These are phyloP conservation scores for Serendipita sp. DNA, from an alignment of 768 basidiomycete genomes.

Conservation along the genomic window DNA sequence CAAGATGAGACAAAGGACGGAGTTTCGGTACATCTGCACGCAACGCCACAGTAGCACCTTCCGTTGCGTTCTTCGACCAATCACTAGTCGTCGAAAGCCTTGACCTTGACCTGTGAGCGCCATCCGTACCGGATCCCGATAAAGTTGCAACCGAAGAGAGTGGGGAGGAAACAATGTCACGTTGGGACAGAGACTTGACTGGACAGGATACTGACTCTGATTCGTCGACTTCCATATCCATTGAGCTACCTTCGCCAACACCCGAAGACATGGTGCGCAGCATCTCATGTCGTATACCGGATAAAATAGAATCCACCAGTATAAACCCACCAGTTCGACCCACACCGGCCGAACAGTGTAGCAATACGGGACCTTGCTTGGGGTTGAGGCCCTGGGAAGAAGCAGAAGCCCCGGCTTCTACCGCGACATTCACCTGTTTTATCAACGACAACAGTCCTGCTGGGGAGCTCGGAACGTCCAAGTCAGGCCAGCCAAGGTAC, in stretches of 20 bases:
- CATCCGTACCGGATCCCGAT: background rate
- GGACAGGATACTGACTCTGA: background rate
- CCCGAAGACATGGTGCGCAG: conserved; percentile 9
- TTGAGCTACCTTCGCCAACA: background rate
- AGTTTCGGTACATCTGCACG: background rate
- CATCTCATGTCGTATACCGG: conserved; percentile 51
- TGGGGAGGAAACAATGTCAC: background rate
- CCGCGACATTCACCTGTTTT: conserved; percentile 41
- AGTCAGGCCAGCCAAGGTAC: conserved; percentile 91
- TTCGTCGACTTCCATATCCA: conserved; percentile 19
- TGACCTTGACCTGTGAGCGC: background rate
- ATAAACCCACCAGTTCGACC: conserved; percentile 92
- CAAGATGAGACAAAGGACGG: background rate
- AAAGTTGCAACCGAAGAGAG: background rate
- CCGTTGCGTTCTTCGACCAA: background rate
- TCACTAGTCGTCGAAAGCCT: background rate
- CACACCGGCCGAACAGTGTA: conserved; percentile 91
- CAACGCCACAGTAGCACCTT: background rate
- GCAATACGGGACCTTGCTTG: conserved; percentile 36
- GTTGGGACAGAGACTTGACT: too few relatives aligned
- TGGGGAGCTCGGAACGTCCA: conserved; percentile 84
- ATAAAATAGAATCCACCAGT: conserved; percentile 68
- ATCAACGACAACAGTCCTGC: conserved; percentile 59
- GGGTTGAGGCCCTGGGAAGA: conserved; percentile 9
- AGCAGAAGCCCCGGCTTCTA: conserved; percentile 7